Conservation (phyloP, 2,329 filamentous ascomycete genomes). For the Beauveria sp. region DNA sequence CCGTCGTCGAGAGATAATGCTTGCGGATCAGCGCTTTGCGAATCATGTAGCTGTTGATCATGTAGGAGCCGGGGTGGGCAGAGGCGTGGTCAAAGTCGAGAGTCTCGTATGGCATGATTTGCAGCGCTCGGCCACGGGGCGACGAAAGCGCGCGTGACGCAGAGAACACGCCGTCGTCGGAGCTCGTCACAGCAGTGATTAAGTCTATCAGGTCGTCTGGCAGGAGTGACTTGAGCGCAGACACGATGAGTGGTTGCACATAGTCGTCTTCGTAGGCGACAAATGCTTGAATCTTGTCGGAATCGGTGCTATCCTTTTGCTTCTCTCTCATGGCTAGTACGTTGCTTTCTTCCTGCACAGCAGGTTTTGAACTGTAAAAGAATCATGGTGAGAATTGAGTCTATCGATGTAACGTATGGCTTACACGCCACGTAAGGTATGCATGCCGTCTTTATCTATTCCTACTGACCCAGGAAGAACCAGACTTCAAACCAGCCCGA, state of each 20-base stretch:
- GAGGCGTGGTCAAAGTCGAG: slow-evolving; percentile 76
- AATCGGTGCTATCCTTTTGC: slow-evolving; percentile 12
- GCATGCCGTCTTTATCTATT: slow-evolving; percentile 10
- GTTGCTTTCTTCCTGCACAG: slow-evolving; percentile 5
- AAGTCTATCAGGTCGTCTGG: slow-evolving; percentile 46
- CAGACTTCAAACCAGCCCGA: slow-evolving; percentile 1
- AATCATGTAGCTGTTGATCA: slow-evolving; percentile 89
- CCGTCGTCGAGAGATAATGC: slow-evolving; percentile 80
- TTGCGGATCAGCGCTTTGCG: slow-evolving; percentile 95
- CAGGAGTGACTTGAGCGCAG: slow-evolving; percentile 59
- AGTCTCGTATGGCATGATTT: slow-evolving; percentile 80
- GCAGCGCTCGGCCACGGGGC: slow-evolving; percentile 43
- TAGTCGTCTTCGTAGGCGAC: slow-evolving; percentile 83
- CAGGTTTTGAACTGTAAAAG: slow-evolving; percentile 17
- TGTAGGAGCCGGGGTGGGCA: slow-evolving; percentile 45
- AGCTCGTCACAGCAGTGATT: slow-evolving; percentile 36
- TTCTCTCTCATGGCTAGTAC: slow-evolving; percentile 16
- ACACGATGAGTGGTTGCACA: slow-evolving; percentile 76
- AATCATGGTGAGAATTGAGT: slow-evolving; percentile 28
- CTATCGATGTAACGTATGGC: slow-evolving; percentile 20
- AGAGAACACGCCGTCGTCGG: slow-evolving; percentile 24
- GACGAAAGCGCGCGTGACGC: slow-evolving; percentile 26
- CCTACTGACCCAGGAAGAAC: slow-evolving; percentile 9
- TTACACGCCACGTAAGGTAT: slow-evolving; percentile 18
- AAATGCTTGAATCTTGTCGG: slow-evolving; percentile 48